phyloP scores from a whole-genome alignment of 345 rosid species.

The Xanthoceras sorbifolium region DNA sequence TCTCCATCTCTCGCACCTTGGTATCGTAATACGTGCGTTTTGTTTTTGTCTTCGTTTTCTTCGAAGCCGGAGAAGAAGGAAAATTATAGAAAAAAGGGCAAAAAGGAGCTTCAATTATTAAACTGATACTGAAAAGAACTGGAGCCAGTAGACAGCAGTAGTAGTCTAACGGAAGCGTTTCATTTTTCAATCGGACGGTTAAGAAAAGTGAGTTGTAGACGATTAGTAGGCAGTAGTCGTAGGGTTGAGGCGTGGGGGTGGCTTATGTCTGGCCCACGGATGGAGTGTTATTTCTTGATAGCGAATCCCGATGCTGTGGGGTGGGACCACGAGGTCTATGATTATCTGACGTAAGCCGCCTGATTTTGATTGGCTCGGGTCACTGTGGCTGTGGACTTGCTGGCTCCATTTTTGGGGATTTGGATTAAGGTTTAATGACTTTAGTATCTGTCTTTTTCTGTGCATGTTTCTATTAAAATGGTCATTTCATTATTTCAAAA shows the following conservation, averaged over 20 bases:
- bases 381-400: background rate
- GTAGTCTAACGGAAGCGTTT: background rate
- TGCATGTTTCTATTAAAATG: background rate
- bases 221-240: background rate
- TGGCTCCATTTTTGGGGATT: background rate
- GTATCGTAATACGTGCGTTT: slow-evolving; percentile 2
- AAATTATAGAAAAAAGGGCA: background rate
- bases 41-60: background rate
- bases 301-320: slow-evolving; percentile 15
- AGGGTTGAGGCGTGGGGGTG: slow-evolving; percentile 16
- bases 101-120: background rate
- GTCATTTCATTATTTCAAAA: background rate
- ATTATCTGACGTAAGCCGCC: background rate
- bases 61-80: slow-evolving; percentile 6
- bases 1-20: background rate
- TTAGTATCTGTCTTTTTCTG: slow-evolving; percentile 8
- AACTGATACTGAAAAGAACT: background rate
- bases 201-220: background rate
- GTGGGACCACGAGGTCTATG: background rate
- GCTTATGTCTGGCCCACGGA: background rate
- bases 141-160: background rate
- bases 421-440: background rate
- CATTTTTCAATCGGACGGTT: slow-evolving; percentile 20
- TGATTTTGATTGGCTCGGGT: background rate
- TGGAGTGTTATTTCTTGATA: background rate